phyloP scores from a whole-genome alignment of 2,329 filamentous ascomycete genomes.

The Penicillium janthinellum region DNA sequence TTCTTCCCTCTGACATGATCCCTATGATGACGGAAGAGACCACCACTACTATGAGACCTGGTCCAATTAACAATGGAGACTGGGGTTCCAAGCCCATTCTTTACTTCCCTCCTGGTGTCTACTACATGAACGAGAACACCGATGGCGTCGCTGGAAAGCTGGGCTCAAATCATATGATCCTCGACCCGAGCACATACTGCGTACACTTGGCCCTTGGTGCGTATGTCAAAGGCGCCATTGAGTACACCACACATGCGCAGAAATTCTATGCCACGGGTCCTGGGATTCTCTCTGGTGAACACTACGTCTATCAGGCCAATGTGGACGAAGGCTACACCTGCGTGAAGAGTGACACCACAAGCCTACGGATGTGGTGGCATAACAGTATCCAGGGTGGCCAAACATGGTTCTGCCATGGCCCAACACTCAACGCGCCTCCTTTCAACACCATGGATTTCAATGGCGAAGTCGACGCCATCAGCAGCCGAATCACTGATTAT shows the following conservation, averaged over 20 bases:
- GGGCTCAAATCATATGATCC: neutral
- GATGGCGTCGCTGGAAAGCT: neutral
- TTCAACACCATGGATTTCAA: neutral
- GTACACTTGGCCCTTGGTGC: neutral
- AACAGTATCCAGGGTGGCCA: neutral
- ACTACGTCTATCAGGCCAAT: neutral
- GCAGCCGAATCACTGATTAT: neutral
- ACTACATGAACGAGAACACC: conserved; percentile 16
- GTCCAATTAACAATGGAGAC: conserved; percentile 26
- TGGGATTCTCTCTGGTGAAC: neutral
- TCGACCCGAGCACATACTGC: neutral
- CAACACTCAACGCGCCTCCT: neutral
- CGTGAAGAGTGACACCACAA: neutral
- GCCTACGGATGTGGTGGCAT: neutral
- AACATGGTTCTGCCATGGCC: neutral
- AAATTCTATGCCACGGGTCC: neutral
- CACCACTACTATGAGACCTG: conserved; percentile 21
- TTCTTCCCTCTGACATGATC: neutral
- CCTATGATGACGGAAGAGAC: neutral
- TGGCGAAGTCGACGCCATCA: neutral
- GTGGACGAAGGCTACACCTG: neutral
- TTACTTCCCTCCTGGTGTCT: conserved; percentile 28
- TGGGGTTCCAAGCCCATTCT: conserved; percentile 19
- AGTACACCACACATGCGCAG: neutral
- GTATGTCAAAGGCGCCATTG: neutral